Percentiles rank a stretch among this genome's conserved stretches.
These are phyloP conservation scores for Trichoderma sp. DNA, from an alignment of 2,329 filamentous ascomycete species.

Conservation along the genomic window DNA sequence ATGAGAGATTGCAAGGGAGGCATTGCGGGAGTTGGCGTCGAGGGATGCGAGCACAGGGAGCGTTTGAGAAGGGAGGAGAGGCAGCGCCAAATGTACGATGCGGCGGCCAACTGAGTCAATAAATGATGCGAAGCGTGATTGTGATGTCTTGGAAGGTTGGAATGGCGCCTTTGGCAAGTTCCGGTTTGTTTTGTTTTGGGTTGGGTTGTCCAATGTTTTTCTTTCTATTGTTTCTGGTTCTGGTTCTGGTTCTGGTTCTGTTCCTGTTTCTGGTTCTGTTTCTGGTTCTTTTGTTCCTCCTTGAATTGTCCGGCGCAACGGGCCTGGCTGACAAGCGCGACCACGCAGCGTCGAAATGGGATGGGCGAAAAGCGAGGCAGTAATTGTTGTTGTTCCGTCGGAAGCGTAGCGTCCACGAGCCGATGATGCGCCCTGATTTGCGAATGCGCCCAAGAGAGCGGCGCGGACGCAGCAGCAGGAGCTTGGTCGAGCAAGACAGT, in stretches of 20 bases:
- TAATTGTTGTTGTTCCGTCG: background rate
- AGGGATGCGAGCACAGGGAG: conserved; percentile 24
- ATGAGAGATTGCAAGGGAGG: conserved; percentile 44
- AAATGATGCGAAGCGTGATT: conserved; percentile 11
- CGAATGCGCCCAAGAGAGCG: conserved; percentile 14
- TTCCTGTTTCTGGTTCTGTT: background rate
- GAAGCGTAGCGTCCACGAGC: background rate
- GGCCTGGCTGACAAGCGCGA: background rate
- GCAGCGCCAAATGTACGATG: conserved; percentile 4
- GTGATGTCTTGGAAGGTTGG: conserved; percentile 16
- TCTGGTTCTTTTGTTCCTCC: background rate
- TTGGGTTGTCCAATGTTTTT: background rate
- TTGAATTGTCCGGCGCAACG: background rate
- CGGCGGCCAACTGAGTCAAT: conserved; percentile 2
- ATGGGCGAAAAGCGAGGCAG: background rate
- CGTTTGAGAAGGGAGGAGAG: background rate
- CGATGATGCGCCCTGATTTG: conserved; percentile 7
- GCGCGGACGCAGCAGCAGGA: background rate
- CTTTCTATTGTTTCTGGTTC: background rate
- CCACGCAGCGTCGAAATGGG: background rate
- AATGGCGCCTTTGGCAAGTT: background rate
- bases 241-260: background rate
- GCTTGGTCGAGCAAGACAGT: background rate
- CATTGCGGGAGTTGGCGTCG: conserved; percentile 36
- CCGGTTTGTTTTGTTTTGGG: background rate